Evolutionary conservation across 192 early-diverging fungal species (phyloP), one percentile per base, ranked within the genome.

Genomic region (Coemansia sp.): DNA sequence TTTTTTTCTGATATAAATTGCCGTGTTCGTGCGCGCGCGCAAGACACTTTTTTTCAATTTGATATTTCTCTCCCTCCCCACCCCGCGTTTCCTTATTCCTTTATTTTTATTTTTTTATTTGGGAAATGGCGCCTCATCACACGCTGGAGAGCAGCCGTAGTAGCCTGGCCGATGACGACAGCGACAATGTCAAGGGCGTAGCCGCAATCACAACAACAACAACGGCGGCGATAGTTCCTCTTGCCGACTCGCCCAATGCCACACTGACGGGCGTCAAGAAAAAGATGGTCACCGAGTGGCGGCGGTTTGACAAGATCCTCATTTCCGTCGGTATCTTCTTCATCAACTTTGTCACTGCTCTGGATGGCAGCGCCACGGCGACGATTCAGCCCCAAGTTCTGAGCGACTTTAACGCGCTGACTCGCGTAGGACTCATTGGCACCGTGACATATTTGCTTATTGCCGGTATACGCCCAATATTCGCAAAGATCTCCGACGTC

Each of bases 201-300:
- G 27, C 27, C 7, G 27, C 12, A 31, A 32, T 2, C 7, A 9
- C 36, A 5, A 7, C 36, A 19, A n/a, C n/a, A n/a, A n/a, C n/a
- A n/a, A n/a, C n/a, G n/a, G n/a, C n/a, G n/a, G n/a, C n/a, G n/a
- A n/a, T n/a, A n/a, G n/a, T n/a, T n/a, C 58, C 22, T 38, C 39
- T 60, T 10, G 49, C 20, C 22, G 58, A 58, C 37, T 54, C 54
- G 35, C 31, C 63, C 4, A 76, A 79, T 40, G 60, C 67, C 2
- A 74, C 77, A 40, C 64, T 79, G 60, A 67, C 56, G 8, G 77
- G 77, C 12, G 77, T 79, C 71, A 74, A 74, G 68, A 79, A 79
- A 38, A 79, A 79, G 68, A 51, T 79, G 60, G 77, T 74, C 3
- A 74, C 77, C 17, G 68, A 71, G 58, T 74, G 72, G 71, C 53